phyloP scores from a whole-genome alignment of 306 rosid genomes.

The Cucumis melo region DNA sequence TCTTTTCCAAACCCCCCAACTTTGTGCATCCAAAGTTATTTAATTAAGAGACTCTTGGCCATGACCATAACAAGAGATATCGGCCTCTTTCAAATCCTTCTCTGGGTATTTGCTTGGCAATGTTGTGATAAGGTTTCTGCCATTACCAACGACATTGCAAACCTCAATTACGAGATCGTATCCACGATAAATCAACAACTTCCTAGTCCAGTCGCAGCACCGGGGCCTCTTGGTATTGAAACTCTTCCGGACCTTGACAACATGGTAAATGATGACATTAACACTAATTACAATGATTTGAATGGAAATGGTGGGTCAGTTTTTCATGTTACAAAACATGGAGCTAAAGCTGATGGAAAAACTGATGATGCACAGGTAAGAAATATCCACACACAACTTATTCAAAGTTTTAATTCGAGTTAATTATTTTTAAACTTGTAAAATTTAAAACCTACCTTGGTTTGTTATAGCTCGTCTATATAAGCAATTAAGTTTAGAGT shows the following conservation, averaged over 20 bases:
- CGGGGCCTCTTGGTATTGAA: background rate
- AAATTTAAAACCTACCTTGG: too few species aligned
- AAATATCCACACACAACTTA: background rate
- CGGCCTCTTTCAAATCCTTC: background rate
- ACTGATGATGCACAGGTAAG: constrained; percentile 4
- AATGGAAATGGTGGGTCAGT: background rate
- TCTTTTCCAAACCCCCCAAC: background rate
- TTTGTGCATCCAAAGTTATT: too few species aligned
- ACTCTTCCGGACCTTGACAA: background rate
- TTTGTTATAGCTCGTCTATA: too few species aligned
- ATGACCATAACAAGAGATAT: background rate
- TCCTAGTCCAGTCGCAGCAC: background rate
- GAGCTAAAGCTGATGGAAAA: constrained; percentile 2
- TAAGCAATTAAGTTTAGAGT: too few species aligned
- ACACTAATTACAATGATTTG: background rate
- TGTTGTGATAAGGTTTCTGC: background rate
- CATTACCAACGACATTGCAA: too few species aligned
- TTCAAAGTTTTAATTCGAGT: background rate
- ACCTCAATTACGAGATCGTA: background rate
- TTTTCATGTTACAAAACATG: background rate
- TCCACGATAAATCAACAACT: too few species aligned
- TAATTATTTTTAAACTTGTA: too few species aligned
- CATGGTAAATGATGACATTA: background rate
- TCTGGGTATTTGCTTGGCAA: background rate
- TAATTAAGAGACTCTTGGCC: background rate